Percentiles rank a stretch among this genome's conserved stretches.
phyloP scores from a whole-genome alignment of 2,329 filamentous ascomycete species.

The Tolypocladium tundrense region DNA sequence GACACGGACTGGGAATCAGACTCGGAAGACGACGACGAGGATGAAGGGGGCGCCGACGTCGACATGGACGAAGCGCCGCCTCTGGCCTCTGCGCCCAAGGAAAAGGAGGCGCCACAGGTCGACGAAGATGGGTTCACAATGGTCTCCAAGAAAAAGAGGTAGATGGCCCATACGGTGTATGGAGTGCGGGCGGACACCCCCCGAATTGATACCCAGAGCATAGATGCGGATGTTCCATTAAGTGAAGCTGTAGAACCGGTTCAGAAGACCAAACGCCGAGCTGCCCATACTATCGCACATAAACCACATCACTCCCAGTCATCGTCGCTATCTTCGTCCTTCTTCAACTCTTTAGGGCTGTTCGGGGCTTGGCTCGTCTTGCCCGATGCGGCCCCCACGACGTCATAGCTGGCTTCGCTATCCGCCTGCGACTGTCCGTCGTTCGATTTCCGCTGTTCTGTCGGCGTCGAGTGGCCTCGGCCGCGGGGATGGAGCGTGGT shows the following conservation, averaged over 20 bases:
- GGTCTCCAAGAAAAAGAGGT: conserved; percentile 59
- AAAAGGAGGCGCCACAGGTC: conserved; percentile 59
- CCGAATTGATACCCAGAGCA: conserved; percentile 16
- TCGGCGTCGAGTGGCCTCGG: conserved; percentile 44
- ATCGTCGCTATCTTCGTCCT: conserved; percentile 31
- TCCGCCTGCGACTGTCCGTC: conserved; percentile 86
- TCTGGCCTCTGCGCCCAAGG: conserved; percentile 44
- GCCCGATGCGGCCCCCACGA: conserved; percentile 71
- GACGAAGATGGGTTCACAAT: conserved; percentile 77
- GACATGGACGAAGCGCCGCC: conserved; percentile 62
- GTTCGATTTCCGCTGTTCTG: conserved; percentile 63
- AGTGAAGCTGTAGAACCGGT: conserved; percentile 3
- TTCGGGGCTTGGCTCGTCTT: conserved; percentile 67
- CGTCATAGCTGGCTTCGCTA: conserved; percentile 92
- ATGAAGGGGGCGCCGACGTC: conserved; percentile 45
- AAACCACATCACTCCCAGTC: conserved; percentile 9
- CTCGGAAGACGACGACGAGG: conserved; percentile 48
- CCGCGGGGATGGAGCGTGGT: conserved; percentile 48
- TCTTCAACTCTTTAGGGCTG: conserved; percentile 48
- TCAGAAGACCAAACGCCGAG: conserved; percentile 22
- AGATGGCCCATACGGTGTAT: conserved; percentile 15
- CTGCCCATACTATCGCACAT: conserved; percentile 10
- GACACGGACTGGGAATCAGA: conserved; percentile 54
- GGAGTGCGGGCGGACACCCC: conserved; percentile 1
- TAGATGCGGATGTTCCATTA: conserved; percentile 4